Evolutionary conservation across 305 asterid species (phyloP).

Genomic region (Solanum hybrid): DNA sequence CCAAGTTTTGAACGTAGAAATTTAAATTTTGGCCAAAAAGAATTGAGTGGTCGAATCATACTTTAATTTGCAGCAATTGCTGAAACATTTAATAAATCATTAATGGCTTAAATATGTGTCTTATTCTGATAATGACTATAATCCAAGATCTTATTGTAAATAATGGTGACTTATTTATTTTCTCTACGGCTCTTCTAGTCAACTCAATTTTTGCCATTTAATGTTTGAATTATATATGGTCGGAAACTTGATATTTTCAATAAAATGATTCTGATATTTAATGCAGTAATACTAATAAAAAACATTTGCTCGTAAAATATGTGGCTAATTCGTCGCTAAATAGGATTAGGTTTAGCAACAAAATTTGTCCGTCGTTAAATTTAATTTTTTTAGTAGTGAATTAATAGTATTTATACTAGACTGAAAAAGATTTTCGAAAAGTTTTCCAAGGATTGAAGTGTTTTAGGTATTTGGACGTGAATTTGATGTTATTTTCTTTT

Average conservation of each 20-base stretch:
- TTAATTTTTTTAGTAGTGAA: too few relatives aligned
- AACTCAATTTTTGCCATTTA: not conserved
- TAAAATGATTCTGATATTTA: not conserved
- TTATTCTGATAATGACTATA: not conserved
- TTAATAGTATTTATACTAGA: not conserved
- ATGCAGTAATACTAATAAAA: too few relatives aligned
- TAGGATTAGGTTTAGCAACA: not conserved
- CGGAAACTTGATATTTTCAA: not conserved
- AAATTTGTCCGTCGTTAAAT: too few relatives aligned
- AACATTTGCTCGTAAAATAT: too few relatives aligned
- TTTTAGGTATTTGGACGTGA: not conserved
- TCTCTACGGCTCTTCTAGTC: not conserved
- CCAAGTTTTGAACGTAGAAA: not conserved
- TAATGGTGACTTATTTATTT: not conserved
- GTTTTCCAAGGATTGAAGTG: not conserved
- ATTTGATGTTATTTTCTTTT: not conserved
- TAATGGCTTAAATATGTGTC: not conserved
- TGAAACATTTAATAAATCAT: not conserved
- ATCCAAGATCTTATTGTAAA: not conserved
- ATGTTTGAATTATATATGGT: not conserved
- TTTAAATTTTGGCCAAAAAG: not conserved
- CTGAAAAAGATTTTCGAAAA: not conserved
- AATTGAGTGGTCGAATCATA: not conserved
- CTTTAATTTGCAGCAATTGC: not conserved
- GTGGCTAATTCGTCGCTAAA: not conserved